Conservation (phyloP, 2,329 filamentous ascomycete genomes). For the Blastomyces percursus region DNA sequence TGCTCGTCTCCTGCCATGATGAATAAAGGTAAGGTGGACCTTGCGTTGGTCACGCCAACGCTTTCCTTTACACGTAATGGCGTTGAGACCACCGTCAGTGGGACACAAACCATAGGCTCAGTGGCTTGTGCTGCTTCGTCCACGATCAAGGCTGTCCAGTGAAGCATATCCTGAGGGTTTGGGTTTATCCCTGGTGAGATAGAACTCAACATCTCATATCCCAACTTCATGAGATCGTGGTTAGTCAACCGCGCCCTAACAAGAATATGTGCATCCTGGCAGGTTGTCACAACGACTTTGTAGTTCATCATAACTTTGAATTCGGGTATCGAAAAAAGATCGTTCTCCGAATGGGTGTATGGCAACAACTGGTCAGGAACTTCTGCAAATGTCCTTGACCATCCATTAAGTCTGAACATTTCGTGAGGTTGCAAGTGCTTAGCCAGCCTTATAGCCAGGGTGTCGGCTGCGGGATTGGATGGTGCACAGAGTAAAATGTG, state of each 20-base stretch:
- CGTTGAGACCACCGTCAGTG: constrained; percentile 32
- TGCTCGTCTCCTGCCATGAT: constrained; percentile 39
- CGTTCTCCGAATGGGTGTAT: constrained; percentile 30
- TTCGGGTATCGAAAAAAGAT: constrained; percentile 34
- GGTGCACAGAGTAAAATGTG: constrained; percentile 38
- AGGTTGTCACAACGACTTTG: constrained; percentile 36
- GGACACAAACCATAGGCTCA: constrained; percentile 33
- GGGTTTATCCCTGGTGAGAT: constrained; percentile 14
- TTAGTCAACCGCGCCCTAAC: constrained; percentile 35
- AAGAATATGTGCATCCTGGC: constrained; percentile 33
- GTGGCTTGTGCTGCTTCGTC: constrained; percentile 40
- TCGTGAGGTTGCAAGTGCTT: constrained; percentile 26
- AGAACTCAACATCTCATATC: constrained; percentile 27
- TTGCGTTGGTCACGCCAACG: background rate
- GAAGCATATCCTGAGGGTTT: constrained; percentile 19
- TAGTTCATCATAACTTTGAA: constrained; percentile 31
- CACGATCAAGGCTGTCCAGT: constrained; percentile 36
- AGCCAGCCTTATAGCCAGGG: constrained; percentile 31
- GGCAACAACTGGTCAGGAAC: constrained; percentile 30
- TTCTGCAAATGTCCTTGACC: constrained; percentile 32
- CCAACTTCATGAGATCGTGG: constrained; percentile 29
- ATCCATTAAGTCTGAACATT: constrained; percentile 34
- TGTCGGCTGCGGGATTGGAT: constrained; percentile 39
- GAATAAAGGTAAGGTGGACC: constrained; percentile 25
- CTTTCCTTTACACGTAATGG: constrained; percentile 18